phyloP scores from a whole-genome alignment of 2,329 filamentous ascomycete species.

The Pestalotiopsis fici region DNA sequence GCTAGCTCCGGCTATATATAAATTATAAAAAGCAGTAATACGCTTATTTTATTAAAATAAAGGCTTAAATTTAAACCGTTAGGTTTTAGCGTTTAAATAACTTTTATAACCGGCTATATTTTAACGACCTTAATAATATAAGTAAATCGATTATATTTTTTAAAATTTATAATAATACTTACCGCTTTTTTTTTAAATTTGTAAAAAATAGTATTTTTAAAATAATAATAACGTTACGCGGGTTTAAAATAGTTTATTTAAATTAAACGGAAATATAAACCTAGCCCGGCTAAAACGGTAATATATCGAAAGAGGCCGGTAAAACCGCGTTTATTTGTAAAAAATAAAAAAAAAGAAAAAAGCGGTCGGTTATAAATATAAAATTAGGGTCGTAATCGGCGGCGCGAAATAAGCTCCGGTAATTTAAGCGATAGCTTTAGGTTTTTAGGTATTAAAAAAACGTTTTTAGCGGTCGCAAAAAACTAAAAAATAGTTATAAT shows the following conservation, averaged over 20 bases:
- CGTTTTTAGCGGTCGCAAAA: background rate
- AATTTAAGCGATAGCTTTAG: background rate
- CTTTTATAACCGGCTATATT: background rate
- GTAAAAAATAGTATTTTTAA: background rate
- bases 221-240: background rate
- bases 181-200: background rate
- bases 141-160: background rate
- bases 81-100: background rate
- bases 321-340: background rate
- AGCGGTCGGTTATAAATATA: too few relatives aligned
- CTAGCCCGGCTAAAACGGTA: background rate
- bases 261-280: background rate
- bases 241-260: background rate
- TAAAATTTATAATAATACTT: background rate
- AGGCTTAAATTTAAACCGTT: background rate
- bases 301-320: background rate
- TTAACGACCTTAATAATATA: background rate
- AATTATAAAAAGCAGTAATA: background rate
- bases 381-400: too few relatives aligned
- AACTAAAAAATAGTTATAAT: background rate
- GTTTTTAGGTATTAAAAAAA: background rate
- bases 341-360: too few relatives aligned
- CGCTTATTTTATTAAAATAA: background rate
- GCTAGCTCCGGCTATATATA: background rate
- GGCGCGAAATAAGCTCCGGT: too few relatives aligned